Base-by-base conservation (phyloP, 306 rosid genomes). In the Glycine soja region DNA sequence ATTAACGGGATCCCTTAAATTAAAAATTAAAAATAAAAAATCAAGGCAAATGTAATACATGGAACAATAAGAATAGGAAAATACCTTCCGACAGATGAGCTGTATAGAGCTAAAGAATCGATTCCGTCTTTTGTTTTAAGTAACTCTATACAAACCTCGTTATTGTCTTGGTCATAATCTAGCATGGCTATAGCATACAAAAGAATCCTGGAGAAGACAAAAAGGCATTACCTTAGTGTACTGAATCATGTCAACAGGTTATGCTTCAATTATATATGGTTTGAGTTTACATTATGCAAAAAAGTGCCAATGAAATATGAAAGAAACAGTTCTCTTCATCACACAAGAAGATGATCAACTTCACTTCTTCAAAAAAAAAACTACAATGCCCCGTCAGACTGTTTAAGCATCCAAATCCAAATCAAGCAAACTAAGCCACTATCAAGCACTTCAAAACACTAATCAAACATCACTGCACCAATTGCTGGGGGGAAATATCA, bases 61-160 rank as follows among this genome's bases (percentile, higher is more conserved):
- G n/a, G 32, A 72, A 59, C 69, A 63, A 36, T 12, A n/a, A n/a
- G n/a, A n/a, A n/a, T n/a, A n/a, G n/a, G n/a, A 40, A 79, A 74
- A 84, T 50, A 92, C 99, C 94, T 93, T 82, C 96, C 97, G 81
- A 95, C 94, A 3, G 99, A 95, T 45, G 92, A 83, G 50, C 85
- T 91, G 86, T 95, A 91, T 47, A 85, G 90, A 82, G 97, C 87
- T 81, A 93, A 85, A 80, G 90, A 96, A 16, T 84, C 83, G 73
- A 95, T 88, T 67, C 93, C 98, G 74, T 81, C 92, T 86, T 80
- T 91, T 59, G 99, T 95, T 88, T 86, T 88, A 11, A 93, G 89
- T 40, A 80, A 79, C 40, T 82, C 88, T 63, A 80, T 87, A 84
- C 92, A 88, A 69, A 83, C 72, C 78, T 83, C 88, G 12, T 18